Base-by-base conservation (phyloP, 306 rosid genomes). In the Bauhinia variegata region DNA sequence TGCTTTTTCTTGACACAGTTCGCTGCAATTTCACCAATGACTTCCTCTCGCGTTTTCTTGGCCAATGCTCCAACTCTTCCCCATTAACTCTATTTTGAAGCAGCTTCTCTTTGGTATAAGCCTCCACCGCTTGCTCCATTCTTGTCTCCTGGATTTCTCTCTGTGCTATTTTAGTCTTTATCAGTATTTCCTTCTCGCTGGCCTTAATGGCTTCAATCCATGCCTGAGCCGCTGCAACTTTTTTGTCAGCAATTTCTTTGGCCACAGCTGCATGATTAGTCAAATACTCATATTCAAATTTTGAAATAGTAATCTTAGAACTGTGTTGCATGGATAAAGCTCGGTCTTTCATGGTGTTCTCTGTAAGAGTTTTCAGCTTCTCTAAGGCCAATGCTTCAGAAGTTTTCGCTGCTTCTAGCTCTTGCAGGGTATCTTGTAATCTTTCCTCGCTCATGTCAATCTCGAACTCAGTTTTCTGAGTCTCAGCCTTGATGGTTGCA, bases 131-230 rank as follows among this genome's bases (percentile, higher is more conserved):
- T 75, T 80, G 78, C 75, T 75, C 83, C 69, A 78, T 12, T 42
- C 56, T 78, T 61, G 65, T 78, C 61, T 86, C 87, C 19, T 76
- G 82, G 18, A 85, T 77, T 77, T 90, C 89, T 68, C 81, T 84
- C 54, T 78, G 65, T 60, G 77, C 81, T 9, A 83, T 47, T 54
- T 88, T 87, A 19, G 75, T 70, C 83, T 78, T 82, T 70, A 77
- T 65, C 71, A 79, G 47, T 65, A 79, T 85, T 77, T 93, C 97
- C 80, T 75, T 82, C 88, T 93, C 96, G 59, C 93, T 90, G 14
- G 96, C 99, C 74, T 83, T 88, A 37, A 93, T 75, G 68, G 96
- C 99, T 79, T 85, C 91, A 65, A 82, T 77, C 99, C 95, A 93
- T 48, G 96, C 97, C 71, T 80, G 72, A 7, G 95, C 85, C 39